These are phyloP conservation scores for Podospora appendiculata DNA, from an alignment of 495 filamentous ascomycete genomes.

Conservation along the genomic window DNA sequence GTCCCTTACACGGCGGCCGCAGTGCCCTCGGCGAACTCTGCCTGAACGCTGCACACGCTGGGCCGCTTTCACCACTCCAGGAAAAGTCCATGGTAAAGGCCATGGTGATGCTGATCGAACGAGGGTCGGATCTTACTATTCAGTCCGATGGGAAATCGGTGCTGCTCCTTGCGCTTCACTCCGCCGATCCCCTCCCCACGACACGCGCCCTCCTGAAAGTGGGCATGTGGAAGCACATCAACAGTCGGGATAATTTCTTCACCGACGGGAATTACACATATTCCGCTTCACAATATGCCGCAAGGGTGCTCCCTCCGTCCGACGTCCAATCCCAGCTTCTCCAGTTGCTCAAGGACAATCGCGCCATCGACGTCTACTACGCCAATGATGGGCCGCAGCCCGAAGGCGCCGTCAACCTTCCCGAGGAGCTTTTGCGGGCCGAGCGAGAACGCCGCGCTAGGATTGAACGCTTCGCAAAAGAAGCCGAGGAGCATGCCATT, in stretches of 20 bases:
- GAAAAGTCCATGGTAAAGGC: slow-evolving; percentile 42
- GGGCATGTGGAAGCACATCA: slow-evolving; percentile 40
- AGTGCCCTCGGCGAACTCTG: slow-evolving; percentile 42
- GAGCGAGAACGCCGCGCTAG: slow-evolving; percentile 35
- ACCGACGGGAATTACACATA: slow-evolving; percentile 34
- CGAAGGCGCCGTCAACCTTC: slow-evolving; percentile 34
- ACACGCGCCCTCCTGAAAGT: slow-evolving; percentile 36
- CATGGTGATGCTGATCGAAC: slow-evolving; percentile 32
- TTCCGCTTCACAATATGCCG: slow-evolving; percentile 37
- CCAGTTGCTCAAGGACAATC: slow-evolving; percentile 31
- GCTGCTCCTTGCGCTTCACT: slow-evolving; percentile 37
- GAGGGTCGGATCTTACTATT: slow-evolving; percentile 32
- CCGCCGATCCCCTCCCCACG: slow-evolving; percentile 33
- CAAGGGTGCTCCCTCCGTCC: slow-evolving; percentile 24
- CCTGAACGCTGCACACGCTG: slow-evolving; percentile 31
- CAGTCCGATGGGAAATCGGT: slow-evolving; percentile 36
- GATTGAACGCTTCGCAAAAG: slow-evolving; percentile 26
- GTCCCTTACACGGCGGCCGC: slow-evolving; percentile 37
- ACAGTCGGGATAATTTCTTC: slow-evolving; percentile 35
- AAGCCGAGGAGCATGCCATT: slow-evolving; percentile 28
- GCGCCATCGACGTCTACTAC: slow-evolving; percentile 38
- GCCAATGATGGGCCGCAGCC: slow-evolving; percentile 39
- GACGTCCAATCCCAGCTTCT: slow-evolving; percentile 29
- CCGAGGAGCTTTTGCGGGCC: slow-evolving; percentile 31
- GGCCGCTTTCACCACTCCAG: slow-evolving; percentile 25